Base-by-base conservation (phyloP, 2,329 filamentous ascomycete genomes). In the Exophiala phaeomuriformis region DNA sequence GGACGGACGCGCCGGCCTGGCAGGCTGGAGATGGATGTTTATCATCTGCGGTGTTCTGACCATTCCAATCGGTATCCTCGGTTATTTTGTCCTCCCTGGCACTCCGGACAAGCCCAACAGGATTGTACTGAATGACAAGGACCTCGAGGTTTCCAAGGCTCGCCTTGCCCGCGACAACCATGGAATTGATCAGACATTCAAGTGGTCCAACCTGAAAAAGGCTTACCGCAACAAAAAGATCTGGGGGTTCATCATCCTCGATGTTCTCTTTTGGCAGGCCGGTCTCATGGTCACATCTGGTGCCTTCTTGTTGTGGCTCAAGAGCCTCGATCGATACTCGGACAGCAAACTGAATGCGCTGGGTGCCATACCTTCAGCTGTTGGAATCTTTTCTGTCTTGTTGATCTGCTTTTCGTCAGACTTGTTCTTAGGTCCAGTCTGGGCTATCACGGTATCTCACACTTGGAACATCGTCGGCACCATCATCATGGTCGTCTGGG, bases 1-100 rank as follows among this genome's bases (percentile, higher is more conserved):
- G 0, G 75, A 76, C 7, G 77, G 77, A 0, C 67, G 74, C 0
- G 63, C 64, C 5, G 77, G 77, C 0, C 72, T 76, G 63, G 66
- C 72, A 0, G 77, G 77, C 0, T 79, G 75, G 76, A 67, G 75
- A 54, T 78, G 75, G 78, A 68, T 82, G 0, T 35, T 35, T 51
- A 76, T 83, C 39, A 77, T 81, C 43, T 78, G 81, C 59, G 72
- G 77, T 0, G 73, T 81, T 67, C 78, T 77, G 0, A 78, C 75
- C 44, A 48, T 75, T 4, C 72, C 72, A 0, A 67, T 75, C 2
- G 68, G 64, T 5, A 52, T 71, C 5, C 68, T 67, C 35, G 70
- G 69, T 3, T 64, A 64, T 30, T 61, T 71, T 49, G 68, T 68
- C 37, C 68, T 70, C 39, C 74, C 74, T 0, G 74, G 75, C 47